Evolutionary conservation across 768 basidiomycete genomes (phyloP).

Genomic region (Tubosaeta brunneosetosa): DNA sequence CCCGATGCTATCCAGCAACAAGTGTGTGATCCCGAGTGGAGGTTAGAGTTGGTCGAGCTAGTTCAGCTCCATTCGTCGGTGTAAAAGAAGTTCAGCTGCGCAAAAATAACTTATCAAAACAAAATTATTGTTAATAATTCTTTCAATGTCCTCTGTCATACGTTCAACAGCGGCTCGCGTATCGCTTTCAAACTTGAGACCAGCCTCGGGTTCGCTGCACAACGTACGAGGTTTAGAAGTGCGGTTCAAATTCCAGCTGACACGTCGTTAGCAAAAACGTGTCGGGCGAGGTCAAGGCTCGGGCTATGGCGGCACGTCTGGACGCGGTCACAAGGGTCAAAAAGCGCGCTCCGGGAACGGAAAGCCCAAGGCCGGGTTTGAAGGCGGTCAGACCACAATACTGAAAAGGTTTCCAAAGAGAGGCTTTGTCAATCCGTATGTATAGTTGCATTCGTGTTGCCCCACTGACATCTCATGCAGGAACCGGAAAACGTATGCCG

Average conservation of each 20-base stretch:
- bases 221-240: constrained; percentile 41
- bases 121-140: neutral
- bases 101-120: neutral
- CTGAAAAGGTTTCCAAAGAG: constrained; percentile 88
- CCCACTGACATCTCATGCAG: constrained; percentile 35
- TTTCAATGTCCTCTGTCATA: constrained; percentile 34
- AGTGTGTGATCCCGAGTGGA: neutral
- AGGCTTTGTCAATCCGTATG: constrained; percentile 91
- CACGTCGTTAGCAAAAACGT: constrained; percentile 73
- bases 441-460: constrained; percentile 10
- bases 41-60: neutral
- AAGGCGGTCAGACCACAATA: constrained; percentile 96
- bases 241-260: neutral
- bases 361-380: constrained; percentile 77
- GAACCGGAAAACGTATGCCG: constrained; percentile 69
- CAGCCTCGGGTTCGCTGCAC: constrained; percentile 66
- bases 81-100: neutral
- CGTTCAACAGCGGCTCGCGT: constrained; percentile 36
- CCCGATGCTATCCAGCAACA: neutral
- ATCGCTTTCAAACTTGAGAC: constrained; percentile 67
- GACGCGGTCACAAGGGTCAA: constrained; percentile 93
- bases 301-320: constrained; percentile 86
- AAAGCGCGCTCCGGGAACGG: constrained; percentile 89
- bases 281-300: constrained; percentile 92
- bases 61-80: neutral